These are phyloP conservation scores for Coleophoma crateriformis DNA, from an alignment of 2,329 filamentous ascomycete species.

Conservation along the genomic window DNA sequence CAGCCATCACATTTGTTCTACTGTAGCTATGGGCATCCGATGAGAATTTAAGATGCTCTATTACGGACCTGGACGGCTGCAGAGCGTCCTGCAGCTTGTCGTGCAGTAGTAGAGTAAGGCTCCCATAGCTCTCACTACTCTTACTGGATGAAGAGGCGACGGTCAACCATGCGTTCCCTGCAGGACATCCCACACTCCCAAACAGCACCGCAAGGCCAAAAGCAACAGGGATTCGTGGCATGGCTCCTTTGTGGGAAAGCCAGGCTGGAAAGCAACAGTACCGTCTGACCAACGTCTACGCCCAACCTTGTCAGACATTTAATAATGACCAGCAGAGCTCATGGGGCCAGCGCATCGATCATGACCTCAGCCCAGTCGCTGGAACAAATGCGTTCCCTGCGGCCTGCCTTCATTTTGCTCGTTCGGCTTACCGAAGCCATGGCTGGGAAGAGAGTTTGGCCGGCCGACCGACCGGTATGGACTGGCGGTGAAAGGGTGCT, in stretches of 20 bases:
- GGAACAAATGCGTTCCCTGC: conserved; percentile 17
- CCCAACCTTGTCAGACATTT: not conserved
- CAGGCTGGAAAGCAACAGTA: too few species aligned
- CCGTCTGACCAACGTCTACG: not conserved
- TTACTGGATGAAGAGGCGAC: not conserved
- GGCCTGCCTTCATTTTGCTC: conserved; percentile 14
- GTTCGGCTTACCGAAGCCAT: conserved; percentile 5
- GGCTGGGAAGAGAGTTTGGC: conserved; percentile 3
- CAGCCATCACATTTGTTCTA: too few species aligned
- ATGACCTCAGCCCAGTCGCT: conserved; percentile 6
- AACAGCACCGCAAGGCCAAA: too few species aligned
- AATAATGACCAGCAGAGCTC: not conserved
- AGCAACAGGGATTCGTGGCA: too few species aligned
- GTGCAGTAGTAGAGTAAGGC: not conserved
- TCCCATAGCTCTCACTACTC: not conserved
- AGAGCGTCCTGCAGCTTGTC: not conserved
- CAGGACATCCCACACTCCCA: not conserved
- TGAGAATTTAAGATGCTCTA: too few species aligned
- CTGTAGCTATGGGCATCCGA: too few species aligned
- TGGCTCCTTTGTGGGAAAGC: too few species aligned
- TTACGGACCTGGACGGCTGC: too few species aligned
- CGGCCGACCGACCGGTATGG: conserved; percentile 12
- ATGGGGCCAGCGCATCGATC: conserved; percentile 23
- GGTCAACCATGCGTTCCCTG: not conserved
- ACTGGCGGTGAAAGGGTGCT: conserved; percentile 19